phyloP scores from a whole-genome alignment of 306 rosid genomes.

The Mucuna pruriens region DNA sequence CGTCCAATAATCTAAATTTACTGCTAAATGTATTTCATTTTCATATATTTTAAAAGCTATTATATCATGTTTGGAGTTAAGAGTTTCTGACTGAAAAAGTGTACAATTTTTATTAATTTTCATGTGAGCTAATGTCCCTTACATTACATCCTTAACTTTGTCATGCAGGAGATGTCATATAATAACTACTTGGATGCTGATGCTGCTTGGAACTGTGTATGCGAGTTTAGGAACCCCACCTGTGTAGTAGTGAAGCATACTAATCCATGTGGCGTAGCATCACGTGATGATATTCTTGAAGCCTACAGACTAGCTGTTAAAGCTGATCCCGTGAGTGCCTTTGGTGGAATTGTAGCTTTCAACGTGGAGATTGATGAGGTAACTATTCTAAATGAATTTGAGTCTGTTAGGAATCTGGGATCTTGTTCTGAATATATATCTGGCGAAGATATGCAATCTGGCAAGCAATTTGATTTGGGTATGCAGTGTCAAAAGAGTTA shows the following conservation, averaged over 20 bases:
- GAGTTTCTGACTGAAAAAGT: not conserved
- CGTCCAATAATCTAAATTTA: conserved; percentile 22
- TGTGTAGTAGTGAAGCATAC: conserved; percentile 95
- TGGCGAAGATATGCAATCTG: not conserved
- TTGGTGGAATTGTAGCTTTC: conserved; percentile 97
- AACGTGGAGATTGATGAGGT: conserved; percentile 92
- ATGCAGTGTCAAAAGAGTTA: not conserved
- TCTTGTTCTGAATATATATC: not conserved
- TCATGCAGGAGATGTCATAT: conserved; percentile 87
- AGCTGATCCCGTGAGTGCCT: conserved; percentile 96
- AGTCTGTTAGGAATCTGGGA: not conserved
- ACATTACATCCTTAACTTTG: conserved; percentile 17
- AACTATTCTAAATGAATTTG: conserved; percentile 14
- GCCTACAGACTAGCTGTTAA: conserved; percentile 91
- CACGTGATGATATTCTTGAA: conserved; percentile 87
- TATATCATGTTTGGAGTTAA: conserved; percentile 20
- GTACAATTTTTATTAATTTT: not conserved
- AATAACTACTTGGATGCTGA: conserved; percentile 95
- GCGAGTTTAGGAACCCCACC: conserved; percentile 77
- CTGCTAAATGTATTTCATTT: not conserved
- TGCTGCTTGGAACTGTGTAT: conserved; percentile 97
- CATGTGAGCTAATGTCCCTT: not conserved
- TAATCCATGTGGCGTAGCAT: conserved; percentile 96
- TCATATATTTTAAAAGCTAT: not conserved
- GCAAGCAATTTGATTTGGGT: not conserved